Evolutionary conservation across 129 eudicot species (phyloP).

Genomic region (Sambucus nigra): DNA sequence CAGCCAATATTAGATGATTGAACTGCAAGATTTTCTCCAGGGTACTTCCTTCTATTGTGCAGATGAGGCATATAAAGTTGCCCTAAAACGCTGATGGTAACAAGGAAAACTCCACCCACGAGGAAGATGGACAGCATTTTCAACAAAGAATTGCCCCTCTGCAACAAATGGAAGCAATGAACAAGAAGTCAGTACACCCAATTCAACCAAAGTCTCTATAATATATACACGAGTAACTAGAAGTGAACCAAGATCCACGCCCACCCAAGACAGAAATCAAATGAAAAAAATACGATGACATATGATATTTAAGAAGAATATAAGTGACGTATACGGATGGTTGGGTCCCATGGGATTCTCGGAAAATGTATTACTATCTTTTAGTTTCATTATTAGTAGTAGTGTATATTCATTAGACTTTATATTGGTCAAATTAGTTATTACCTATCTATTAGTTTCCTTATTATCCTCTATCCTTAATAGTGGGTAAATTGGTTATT

Average conservation of each 20-base stretch:
- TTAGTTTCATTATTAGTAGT: no score
- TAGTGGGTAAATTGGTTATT: no score
- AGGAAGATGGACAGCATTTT: constrained; percentile 39
- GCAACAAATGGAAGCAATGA: constrained; percentile 11
- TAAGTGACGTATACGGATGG: no score
- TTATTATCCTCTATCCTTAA: no score
- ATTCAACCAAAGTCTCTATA: not conserved
- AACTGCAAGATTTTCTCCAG: constrained; percentile 17
- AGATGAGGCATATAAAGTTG: constrained; percentile 38
- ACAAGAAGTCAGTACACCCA: constrained; percentile 8
- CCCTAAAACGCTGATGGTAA: constrained; percentile 36
- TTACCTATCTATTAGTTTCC: no score
- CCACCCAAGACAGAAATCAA: not conserved
- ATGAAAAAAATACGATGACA: no score
- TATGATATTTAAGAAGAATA: no score
- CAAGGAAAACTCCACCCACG: constrained; percentile 47
- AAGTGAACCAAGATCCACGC: not conserved
- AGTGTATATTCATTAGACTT: not conserved
- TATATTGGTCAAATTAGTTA: no score
- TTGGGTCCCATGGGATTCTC: no score
- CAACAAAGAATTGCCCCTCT: constrained; percentile 46
- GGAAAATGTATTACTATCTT: no score
- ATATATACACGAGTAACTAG: not conserved
- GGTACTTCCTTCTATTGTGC: constrained; percentile 25
- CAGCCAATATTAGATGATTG: constrained; percentile 31